These are phyloP conservation scores for Xylariaceae sp. DNA, from an alignment of 2,329 filamentous ascomycete species.

Conservation along the genomic window DNA sequence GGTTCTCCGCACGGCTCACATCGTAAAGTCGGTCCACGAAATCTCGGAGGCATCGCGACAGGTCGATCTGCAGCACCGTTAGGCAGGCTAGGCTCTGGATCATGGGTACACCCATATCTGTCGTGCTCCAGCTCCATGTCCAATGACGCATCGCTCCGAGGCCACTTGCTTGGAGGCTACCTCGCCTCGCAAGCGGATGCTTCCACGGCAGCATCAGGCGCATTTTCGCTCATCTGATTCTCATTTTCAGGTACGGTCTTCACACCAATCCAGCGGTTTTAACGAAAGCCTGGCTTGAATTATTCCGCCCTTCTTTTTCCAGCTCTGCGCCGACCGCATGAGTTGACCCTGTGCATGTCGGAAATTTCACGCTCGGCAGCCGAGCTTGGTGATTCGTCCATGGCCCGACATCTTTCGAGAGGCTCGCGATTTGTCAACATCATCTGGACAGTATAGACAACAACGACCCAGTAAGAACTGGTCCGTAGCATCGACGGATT, in stretches of 20 bases:
- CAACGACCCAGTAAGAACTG: background rate
- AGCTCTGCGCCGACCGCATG: background rate
- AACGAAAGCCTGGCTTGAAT: background rate
- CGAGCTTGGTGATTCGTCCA: background rate
- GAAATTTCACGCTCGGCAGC: background rate
- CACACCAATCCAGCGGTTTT: background rate
- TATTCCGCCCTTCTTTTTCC: background rate
- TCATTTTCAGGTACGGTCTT: background rate
- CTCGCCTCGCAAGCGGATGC: background rate
- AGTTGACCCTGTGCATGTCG: background rate
- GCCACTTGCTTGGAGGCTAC: background rate
- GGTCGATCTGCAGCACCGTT: background rate
- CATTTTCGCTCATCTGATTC: background rate
- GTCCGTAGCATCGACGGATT: background rate
- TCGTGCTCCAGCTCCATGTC: too few relatives aligned
- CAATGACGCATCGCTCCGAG: background rate
- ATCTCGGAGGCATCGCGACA: background rate
- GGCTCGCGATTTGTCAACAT: background rate
- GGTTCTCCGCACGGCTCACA: slow-evolving; percentile 26
- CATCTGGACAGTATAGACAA: background rate
- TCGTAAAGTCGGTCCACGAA: background rate
- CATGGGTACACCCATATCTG: too few relatives aligned
- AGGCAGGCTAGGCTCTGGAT: background rate
- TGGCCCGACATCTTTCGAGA: background rate
- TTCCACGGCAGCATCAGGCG: background rate